Evolutionary conservation across 2,329 filamentous ascomycete species (phyloP).

Genomic region (Colletotrichum abscissum): DNA sequence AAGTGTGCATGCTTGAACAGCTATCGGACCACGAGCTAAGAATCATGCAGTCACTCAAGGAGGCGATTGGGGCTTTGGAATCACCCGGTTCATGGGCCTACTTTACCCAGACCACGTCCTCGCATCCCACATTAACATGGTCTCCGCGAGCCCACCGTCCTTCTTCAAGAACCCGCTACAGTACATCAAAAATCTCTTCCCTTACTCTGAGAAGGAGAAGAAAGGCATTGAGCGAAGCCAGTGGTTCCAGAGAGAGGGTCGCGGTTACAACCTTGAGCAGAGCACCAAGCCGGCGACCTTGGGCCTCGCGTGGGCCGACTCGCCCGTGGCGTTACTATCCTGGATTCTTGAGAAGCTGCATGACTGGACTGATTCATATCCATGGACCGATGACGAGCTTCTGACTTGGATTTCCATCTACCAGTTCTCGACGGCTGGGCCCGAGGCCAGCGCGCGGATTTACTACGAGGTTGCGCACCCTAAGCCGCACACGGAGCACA

Average conservation of each 20-base stretch:
- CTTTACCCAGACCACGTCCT: constrained; percentile 67
- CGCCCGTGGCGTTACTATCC: constrained; percentile 75
- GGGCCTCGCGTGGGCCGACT: constrained; percentile 76
- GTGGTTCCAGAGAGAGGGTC: constrained; percentile 69
- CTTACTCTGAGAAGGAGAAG: constrained; percentile 64
- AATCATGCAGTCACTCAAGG: constrained; percentile 63
- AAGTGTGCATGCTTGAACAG: constrained; percentile 36
- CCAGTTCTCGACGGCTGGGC: constrained; percentile 75
- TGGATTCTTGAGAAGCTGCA: constrained; percentile 88
- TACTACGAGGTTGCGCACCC: constrained; percentile 75
- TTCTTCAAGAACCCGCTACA: constrained; percentile 65
- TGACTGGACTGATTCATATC: constrained; percentile 79
- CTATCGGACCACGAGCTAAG: neutral
- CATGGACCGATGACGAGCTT: constrained; percentile 82
- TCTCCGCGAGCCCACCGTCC: constrained; percentile 58
- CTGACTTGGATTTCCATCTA: constrained; percentile 81
- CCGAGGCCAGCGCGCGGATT: constrained; percentile 74
- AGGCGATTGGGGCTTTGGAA: constrained; percentile 77
- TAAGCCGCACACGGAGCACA: constrained; percentile 33
- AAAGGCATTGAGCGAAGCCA: constrained; percentile 61
- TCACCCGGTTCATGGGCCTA: constrained; percentile 71
- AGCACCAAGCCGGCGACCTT: constrained; percentile 79
- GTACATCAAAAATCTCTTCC: constrained; percentile 66
- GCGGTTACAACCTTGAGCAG: constrained; percentile 70
- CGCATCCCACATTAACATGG: constrained; percentile 71